Percentiles rank a stretch among this genome's conserved stretches.
phyloP scores from a whole-genome alignment of 129 eudicot genomes.

The Heracleum sosnowskyi region DNA sequence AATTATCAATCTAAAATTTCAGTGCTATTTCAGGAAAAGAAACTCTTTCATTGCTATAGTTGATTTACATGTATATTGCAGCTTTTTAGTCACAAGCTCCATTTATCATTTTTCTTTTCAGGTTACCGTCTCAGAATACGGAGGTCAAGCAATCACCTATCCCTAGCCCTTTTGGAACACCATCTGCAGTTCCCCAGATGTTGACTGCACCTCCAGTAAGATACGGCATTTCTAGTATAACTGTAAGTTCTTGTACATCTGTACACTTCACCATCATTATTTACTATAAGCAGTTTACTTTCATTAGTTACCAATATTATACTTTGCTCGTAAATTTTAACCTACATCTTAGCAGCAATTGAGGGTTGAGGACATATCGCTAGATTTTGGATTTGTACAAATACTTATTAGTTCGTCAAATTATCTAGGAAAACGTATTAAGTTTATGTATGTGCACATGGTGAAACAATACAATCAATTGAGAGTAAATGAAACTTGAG shows the following conservation, averaged over 20 bases:
- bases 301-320: background rate
- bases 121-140: background rate
- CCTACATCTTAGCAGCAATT: background rate
- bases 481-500: background rate
- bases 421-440: background rate
- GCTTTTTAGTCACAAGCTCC: background rate
- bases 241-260: background rate
- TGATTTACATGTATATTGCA: background rate
- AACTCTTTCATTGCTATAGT: no score
- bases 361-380: background rate
- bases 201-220: background rate
- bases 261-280: background rate
- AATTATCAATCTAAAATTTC: background rate
- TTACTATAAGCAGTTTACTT: background rate
- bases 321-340: background rate
- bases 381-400: background rate
- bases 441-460: background rate
- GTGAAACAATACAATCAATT: background rate
- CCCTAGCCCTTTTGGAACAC: background rate
- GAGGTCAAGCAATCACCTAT: background rate
- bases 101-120: background rate
- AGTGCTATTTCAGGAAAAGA: no score
- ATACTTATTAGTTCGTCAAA: background rate
- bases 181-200: background rate
- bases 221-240: conserved; percentile 2